Evolutionary conservation across 1,284 basidiomycete species (phyloP).

Genomic region (Puccinia triticina): DNA sequence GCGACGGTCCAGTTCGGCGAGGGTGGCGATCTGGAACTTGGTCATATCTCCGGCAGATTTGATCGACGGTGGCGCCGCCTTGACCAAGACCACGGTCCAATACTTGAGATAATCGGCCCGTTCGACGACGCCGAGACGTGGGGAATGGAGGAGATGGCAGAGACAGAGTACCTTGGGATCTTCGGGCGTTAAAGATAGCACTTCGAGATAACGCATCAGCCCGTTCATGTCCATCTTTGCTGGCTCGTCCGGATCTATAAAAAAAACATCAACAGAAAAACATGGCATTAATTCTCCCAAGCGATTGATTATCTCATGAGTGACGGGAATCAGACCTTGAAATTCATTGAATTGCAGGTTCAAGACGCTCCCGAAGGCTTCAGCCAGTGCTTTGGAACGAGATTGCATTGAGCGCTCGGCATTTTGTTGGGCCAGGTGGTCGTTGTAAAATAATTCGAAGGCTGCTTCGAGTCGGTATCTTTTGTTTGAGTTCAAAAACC

Average conservation of each 20-base stretch:
- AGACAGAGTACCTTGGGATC: conserved; percentile 49
- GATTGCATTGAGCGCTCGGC: conserved; percentile 45
- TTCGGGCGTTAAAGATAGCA: conserved; percentile 34
- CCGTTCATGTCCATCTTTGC: conserved; percentile 47
- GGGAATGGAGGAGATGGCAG: conserved; percentile 36
- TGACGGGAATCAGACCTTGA: conserved; percentile 27
- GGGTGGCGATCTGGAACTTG: conserved; percentile 26
- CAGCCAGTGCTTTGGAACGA: conserved; percentile 24
- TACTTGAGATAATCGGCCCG: conserved; percentile 5
- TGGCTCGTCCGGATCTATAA: conserved; percentile 36
- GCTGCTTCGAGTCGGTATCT: conserved; percentile 49
- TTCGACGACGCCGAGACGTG: conserved; percentile 41
- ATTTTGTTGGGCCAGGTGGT: conserved; percentile 31
- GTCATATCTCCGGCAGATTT: conserved; percentile 12
- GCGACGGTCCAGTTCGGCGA: conserved; percentile 27
- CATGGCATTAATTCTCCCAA: neutral
- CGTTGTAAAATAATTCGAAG: conserved; percentile 46
- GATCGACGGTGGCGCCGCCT: neutral
- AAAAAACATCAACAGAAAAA: neutral
- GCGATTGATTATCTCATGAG: neutral
- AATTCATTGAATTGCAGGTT: conserved; percentile 47
- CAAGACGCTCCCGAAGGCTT: conserved; percentile 17
- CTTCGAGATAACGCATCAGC: conserved; percentile 38
- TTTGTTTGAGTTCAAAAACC: neutral
- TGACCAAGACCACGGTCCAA: conserved; percentile 29